These are phyloP conservation scores for Scenedesmus sp. DNA, from an alignment of 163 green algal species.

Conservation along the genomic window DNA sequence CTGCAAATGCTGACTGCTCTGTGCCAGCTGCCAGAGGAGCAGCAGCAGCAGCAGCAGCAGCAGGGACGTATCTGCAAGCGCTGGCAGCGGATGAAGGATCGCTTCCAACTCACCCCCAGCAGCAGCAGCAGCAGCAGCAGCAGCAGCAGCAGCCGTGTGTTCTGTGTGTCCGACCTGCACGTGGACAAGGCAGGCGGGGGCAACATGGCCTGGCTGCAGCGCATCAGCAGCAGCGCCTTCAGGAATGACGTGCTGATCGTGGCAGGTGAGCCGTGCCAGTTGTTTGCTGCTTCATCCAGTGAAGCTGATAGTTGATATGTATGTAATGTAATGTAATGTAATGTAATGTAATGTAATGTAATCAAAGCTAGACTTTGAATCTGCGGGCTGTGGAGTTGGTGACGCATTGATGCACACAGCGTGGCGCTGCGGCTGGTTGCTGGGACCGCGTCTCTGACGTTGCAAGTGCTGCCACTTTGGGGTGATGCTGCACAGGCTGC, in stretches of 20 bases:
- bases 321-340: too few species aligned
- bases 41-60: conserved; percentile 29
- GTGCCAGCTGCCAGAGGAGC: background rate
- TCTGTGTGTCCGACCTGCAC: conserved; percentile 62
- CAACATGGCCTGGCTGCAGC: conserved; percentile 57
- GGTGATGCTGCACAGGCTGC: too few species aligned
- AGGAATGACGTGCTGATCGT: conserved; percentile 68
- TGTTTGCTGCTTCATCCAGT: background rate
- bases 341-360: too few species aligned
- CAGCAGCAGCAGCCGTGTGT: conserved; percentile 40
- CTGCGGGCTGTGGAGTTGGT: too few species aligned
- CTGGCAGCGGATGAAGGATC: background rate
- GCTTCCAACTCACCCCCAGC: background rate
- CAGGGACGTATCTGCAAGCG: background rate
- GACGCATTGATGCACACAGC: too few species aligned
- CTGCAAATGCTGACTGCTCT: conserved; percentile 34
- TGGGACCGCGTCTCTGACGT: too few species aligned
- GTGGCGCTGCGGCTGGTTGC: too few species aligned
- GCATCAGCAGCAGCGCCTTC: conserved; percentile 54
- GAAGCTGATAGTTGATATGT: too few species aligned
- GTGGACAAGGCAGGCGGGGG: conserved; percentile 47
- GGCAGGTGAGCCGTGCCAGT: conserved; percentile 50
- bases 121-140: background rate
- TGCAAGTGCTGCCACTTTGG: too few species aligned
- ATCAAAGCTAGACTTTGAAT: too few species aligned